Percentiles rank a stretch among this genome's conserved stretches.
These are phyloP conservation scores for Acidomyces sp. DNA, from an alignment of 495 filamentous ascomycete genomes.

Conservation along the genomic window DNA sequence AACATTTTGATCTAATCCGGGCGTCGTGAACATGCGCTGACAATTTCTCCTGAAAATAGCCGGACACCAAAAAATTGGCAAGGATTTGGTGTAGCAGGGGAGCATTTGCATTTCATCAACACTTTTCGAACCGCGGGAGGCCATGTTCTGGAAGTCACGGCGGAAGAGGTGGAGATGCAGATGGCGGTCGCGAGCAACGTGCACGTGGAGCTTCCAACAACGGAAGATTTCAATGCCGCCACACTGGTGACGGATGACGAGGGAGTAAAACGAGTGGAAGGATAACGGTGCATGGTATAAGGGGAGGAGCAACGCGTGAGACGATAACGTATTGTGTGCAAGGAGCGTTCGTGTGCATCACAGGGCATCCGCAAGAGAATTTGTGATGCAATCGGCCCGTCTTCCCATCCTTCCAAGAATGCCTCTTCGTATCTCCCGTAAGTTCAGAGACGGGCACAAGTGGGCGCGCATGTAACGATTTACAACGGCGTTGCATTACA, in stretches of 20 bases:
- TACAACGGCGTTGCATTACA: too few species aligned
- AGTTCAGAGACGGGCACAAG: too few species aligned
- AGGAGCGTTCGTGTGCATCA: too few species aligned
- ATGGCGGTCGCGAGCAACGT: conserved; percentile 28
- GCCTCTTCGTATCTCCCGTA: too few species aligned
- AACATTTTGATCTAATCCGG: too few species aligned
- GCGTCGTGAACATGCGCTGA: neutral
- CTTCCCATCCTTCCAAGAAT: too few species aligned
- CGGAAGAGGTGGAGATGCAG: conserved; percentile 11
- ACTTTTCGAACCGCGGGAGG: conserved; percentile 34
- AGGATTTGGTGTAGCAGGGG: conserved; percentile 38
- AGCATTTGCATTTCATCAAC: conserved; percentile 41
- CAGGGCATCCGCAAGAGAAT: too few species aligned
- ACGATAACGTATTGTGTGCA: too few species aligned
- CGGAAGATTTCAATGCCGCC: conserved; percentile 19
- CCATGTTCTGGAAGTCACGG: conserved; percentile 32
- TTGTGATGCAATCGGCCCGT: too few species aligned
- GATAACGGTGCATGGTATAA: conserved; percentile 9
- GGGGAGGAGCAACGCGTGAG: too few species aligned
- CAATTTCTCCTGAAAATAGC: too few species aligned
- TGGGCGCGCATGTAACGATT: too few species aligned
- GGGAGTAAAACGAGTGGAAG: conserved; percentile 19
- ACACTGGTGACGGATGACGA: conserved; percentile 17
- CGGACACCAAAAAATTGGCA: conserved; percentile 35
- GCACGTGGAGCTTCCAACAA: conserved; percentile 19